Base-by-base conservation (phyloP, 495 filamentous ascomycete genomes). In the Amorphotheca resinae region DNA sequence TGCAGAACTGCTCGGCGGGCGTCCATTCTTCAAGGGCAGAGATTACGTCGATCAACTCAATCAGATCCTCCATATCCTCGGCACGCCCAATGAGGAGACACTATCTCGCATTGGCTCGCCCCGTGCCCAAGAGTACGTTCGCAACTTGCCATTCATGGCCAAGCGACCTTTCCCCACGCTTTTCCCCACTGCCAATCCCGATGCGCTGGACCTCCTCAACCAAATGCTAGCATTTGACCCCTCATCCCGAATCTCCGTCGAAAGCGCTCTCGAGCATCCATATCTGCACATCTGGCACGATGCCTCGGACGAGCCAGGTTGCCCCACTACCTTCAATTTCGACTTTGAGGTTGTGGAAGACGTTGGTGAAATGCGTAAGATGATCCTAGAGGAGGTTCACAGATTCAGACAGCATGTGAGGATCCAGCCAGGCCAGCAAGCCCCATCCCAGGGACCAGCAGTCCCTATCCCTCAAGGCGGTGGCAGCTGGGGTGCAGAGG, bases 31-130 rank as follows among this genome's bases (percentile, higher is more conserved):
- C 73, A 98, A 98, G 68, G 91, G 91, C 35, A 82, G 93, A 42
- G 91, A 98, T 66, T 96, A 98, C 53, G 91, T 98, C 55, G 91
- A 98, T 64, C 91, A 98, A 64, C 78, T 98, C 52, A 96, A 96
- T 71, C 93, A 96, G 64, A 98, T 98, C 58, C 74, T 98, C 35
- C 89, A 96, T 69, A 95, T 93, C 64, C 79, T 98, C 25, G 91
- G 91, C 35, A 98, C 91, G 0, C 91, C 91, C 8, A 91, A 86
- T 56, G 91, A 96, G 60, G 85, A 93, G 57, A 98, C 91, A 0
- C 74, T 98, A 18, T 81, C 76, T 22, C 87, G 91, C 41, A 96
- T 98, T 54, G 93, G 91, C 22, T 95, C 87, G 1, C 88, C 91
- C 2, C 78, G 93, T 45, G 91, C 91, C 6, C 91, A 98, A 61